phyloP scores from a whole-genome alignment of 768 basidiomycete species.

The Mycena chlorophos region DNA sequence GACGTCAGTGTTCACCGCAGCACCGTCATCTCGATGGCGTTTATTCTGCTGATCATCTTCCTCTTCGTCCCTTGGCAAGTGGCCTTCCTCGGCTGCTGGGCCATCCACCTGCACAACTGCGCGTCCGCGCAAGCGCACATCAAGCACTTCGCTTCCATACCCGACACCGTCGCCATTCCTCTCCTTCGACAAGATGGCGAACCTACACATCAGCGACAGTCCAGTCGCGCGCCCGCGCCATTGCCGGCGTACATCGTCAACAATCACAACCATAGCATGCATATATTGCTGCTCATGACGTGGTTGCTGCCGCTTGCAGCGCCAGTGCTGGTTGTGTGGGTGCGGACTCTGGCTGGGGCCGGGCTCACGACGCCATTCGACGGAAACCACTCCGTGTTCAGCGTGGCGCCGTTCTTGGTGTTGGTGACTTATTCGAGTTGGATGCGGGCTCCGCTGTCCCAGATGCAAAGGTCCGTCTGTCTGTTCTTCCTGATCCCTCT shows the following conservation, averaged over 20 bases:
- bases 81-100: slow-evolving; percentile 81
- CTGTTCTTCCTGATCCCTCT: slow-evolving; percentile 11
- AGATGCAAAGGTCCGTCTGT: slow-evolving; percentile 41
- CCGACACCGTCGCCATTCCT: slow-evolving; percentile 26
- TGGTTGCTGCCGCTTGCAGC: slow-evolving; percentile 77
- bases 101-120: slow-evolving; percentile 74
- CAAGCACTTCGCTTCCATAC: slow-evolving; percentile 12
- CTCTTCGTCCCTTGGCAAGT: slow-evolving; percentile 90
- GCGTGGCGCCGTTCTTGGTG: slow-evolving; percentile 62
- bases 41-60: slow-evolving; percentile 67
- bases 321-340: slow-evolving; percentile 86
- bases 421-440: slow-evolving; percentile 63
- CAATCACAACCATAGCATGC: slow-evolving; percentile 53
- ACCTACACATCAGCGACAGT: background rate
- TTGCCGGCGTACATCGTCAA: slow-evolving; percentile 24
- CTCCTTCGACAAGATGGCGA: slow-evolving; percentile 20
- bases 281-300: slow-evolving; percentile 74
- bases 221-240: slow-evolving; percentile 6
- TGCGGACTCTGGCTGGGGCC: slow-evolving; percentile 78
- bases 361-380: slow-evolving; percentile 78
- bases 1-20: slow-evolving; percentile 42
- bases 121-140: slow-evolving; percentile 34
- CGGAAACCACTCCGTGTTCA: slow-evolving; percentile 74
- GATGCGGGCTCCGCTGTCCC: slow-evolving; percentile 43
- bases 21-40: slow-evolving; percentile 55